Evolutionary conservation across 2,329 filamentous ascomycete species (phyloP).

Genomic region (Chalaropsis thielavioides): DNA sequence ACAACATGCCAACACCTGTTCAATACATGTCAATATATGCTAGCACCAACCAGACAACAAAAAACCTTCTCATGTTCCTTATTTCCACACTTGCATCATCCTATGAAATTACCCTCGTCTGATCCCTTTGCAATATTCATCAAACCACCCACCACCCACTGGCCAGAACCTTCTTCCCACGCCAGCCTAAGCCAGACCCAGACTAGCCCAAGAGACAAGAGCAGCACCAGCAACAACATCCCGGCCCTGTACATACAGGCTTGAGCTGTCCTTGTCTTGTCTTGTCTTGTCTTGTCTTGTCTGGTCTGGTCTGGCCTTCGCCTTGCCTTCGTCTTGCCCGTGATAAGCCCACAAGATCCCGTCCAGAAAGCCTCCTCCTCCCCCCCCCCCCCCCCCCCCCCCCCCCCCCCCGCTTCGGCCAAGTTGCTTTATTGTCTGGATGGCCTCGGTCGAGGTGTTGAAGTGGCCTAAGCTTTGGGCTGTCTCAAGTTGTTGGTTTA

Average conservation of each 20-base stretch:
- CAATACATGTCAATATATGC: not conserved
- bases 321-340: not conserved
- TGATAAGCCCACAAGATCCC: not conserved
- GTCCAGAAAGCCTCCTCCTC: not conserved
- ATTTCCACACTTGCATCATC: not conserved
- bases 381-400: not conserved
- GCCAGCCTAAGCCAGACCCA: not conserved
- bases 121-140: not conserved
- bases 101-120: conserved; percentile 1
- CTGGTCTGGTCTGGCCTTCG: not conserved
- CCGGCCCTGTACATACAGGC: too few relatives aligned
- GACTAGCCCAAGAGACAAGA: too few relatives aligned
- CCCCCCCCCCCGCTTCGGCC: not conserved
- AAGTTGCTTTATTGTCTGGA: not conserved
- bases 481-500: not conserved
- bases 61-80: not conserved
- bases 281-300: too few relatives aligned
- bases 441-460: not conserved
- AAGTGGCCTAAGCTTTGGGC: not conserved
- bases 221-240: not conserved
- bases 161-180: conserved; percentile 1
- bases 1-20: too few relatives aligned
- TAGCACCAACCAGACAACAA: not conserved
- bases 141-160: not conserved
- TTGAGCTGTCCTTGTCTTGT: too few relatives aligned